Evolutionary conservation across 306 rosid species (phyloP), one percentile per base, ranked within the genome.

Genomic region (Quercus engelmannii): DNA sequence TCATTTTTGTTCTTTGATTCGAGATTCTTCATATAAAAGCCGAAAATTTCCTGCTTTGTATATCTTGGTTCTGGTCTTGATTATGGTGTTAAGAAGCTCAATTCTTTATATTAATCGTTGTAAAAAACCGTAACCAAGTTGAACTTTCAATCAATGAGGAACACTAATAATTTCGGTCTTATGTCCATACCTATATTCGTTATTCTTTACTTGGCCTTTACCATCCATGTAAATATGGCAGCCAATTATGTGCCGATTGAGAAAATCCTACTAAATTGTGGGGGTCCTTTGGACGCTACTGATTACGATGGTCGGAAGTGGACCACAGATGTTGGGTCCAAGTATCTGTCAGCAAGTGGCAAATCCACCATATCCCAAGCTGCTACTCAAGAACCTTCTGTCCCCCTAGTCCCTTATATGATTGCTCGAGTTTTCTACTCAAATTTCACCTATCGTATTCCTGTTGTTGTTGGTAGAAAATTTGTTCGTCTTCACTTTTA

Each of bases 401-500:
- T 95, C 20, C 80, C 94, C 23, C 64, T 76, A 3, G 84, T 88
- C 41, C 99, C 99, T 0, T 95, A 23, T 79, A 90, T 88, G 99
- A 87, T 89, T 0, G 93, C 97, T 5, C 80, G 99, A 6, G 87
- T 95, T 30, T 93, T 89, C 17, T 84, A 1, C 14, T 86, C 92
- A 0, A 70, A 80, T 0, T 90, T 84, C 83, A 90, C 99, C 28
- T 95, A 95, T 76, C 71, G 77, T 38, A 85, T 95, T 49, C 93
- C 97, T 5, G 99, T 95, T 73, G 92, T 89, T 0, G 43, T 93
- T 0, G 97, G 98, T 28, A 88, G 97, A 69, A 90, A 86, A 12
- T 95, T 93, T 76, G 67, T 95, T 58, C 88, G 99, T 18, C 83
- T 95, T 23, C 88, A 88, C 87, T 95, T 95, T 51, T 95, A 95